Evolutionary conservation across 495 filamentous ascomycete species (phyloP), one percentile per base, ranked within the genome.

Genomic region (Penicillium pulvis): DNA sequence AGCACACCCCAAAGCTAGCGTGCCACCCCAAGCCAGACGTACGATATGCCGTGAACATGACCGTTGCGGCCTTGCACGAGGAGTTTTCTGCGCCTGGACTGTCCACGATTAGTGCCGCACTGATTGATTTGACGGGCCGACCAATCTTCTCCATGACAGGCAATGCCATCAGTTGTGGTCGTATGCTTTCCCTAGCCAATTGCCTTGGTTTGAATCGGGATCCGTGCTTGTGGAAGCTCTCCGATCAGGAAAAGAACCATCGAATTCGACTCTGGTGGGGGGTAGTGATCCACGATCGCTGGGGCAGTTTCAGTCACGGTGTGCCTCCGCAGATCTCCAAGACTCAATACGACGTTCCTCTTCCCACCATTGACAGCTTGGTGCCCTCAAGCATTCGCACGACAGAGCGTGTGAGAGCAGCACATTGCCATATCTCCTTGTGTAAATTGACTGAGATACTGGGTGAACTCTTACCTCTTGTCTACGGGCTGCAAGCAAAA

Each of bases 61-160:
- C 80, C 10, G 78, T 78, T 19, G 78, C 76, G 33, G 79, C 79
- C 20, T 65, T 83, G 17, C 77, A 82, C 43, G 79, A 81, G 49
- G 80, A 81, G 51, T 79, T 81, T 53, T 79, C 77, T 1, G 74
- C 75, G 0, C 80, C 80, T 0, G 79, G 79, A 10, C 55, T 83
- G 12, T 80, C 79, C 14, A 82, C 79, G 11, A 76, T 82, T 26
- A 76, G 75, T 52, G 78, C 78, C 6, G 75, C 75, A 12, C 57
- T 83, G 8, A 71, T 83, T 17, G 78, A 83, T 61, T 58, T 83
- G 42, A 77, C 72, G 6, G 80, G 80, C 16, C 71, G 79, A 12
- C 80, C 80, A 4, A 78, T 79, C 19, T 81, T 80, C 57, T 81
- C 79, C 8, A 79, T 81, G 73, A 81, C 76, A 1, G 79, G 79